Percentiles rank a stretch among this genome's conserved stretches.
Conservation (phyloP, 306 rosid genomes). For the Vigna trinervia region DNA sequence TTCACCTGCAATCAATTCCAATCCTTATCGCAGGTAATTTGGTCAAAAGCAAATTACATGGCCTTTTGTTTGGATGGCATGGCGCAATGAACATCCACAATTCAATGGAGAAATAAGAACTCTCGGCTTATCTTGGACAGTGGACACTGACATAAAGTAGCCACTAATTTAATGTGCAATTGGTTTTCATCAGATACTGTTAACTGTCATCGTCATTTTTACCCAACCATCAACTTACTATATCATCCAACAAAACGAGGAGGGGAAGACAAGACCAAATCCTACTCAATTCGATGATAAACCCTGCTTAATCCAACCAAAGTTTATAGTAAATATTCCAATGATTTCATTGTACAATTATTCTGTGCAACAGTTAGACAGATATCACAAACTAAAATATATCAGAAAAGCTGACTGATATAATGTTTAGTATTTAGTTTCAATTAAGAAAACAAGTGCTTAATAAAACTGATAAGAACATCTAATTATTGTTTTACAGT, state of each 20-base stretch:
- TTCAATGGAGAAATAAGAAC: background rate
- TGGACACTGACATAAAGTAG: slow-evolving; percentile 29
- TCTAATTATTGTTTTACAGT: background rate
- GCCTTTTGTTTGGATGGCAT: slow-evolving; percentile 17
- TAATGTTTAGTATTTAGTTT: background rate
- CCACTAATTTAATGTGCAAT: slow-evolving; percentile 24
- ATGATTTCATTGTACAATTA: background rate
- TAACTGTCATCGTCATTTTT: slow-evolving; percentile 16
- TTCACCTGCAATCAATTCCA: slow-evolving; percentile 32
- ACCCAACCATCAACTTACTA: slow-evolving; percentile 2
- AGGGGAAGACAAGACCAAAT: background rate
- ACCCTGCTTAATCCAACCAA: background rate
- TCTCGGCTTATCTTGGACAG: slow-evolving; percentile 6
- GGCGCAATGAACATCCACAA: slow-evolving; percentile 4
- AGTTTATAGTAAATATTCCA: background rate
- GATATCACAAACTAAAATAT: background rate
- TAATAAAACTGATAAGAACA: background rate
- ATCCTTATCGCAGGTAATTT: slow-evolving; percentile 30
- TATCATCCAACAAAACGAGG: background rate
- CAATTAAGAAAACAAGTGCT: background rate
- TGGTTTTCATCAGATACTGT: slow-evolving; percentile 20
- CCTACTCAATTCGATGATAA: background rate
- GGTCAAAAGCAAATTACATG: slow-evolving; percentile 42
- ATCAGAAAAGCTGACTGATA: background rate
- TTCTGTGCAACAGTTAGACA: background rate